phyloP scores from a whole-genome alignment of 805 yeast genomes.

The Starmerella vaccinii region DNA sequence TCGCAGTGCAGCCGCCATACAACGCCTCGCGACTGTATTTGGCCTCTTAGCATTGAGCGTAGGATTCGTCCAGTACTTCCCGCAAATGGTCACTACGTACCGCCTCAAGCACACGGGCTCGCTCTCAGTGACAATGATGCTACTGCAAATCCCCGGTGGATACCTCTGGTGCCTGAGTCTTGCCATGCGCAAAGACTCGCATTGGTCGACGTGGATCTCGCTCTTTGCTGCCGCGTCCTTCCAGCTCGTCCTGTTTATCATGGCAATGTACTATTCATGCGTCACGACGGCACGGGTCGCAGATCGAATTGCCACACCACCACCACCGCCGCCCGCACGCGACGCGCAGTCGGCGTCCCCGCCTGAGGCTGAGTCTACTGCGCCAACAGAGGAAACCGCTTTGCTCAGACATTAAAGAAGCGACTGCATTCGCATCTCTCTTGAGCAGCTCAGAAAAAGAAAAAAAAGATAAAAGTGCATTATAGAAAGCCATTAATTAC shows the following conservation, averaged over 20 bases:
- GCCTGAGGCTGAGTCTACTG: neutral
- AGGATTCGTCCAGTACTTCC: conserved; percentile 64
- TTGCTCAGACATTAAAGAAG: neutral
- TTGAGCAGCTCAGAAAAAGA: too few relatives aligned
- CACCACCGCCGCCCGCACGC: neutral
- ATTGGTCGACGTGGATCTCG: conserved; percentile 83
- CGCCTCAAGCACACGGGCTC: conserved; percentile 67
- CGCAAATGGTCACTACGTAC: conserved; percentile 67
- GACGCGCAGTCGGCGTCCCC: neutral
- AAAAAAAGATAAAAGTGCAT: too few relatives aligned
- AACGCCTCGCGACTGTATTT: conserved; percentile 30
- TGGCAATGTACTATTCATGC: conserved; percentile 48
- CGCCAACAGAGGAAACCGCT: neutral
- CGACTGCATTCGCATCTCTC: too few relatives aligned
- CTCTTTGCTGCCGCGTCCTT: conserved; percentile 59
- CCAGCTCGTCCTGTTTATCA: conserved; percentile 49
- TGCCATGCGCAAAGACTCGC: conserved; percentile 60
- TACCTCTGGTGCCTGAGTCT: conserved; percentile 66
- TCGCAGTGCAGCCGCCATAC: neutral
- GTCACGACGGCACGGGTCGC: conserved; percentile 5
- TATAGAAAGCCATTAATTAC: too few relatives aligned
- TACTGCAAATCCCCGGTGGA: conserved; percentile 85
- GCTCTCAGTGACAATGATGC: conserved; percentile 68
- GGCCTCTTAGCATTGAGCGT: conserved; percentile 58
- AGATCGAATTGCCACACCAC: conserved; percentile 1